A percentile compares a stretch with the other conserved stretches of the same genome.
These are phyloP conservation scores for Mycena belliarum DNA, from an alignment of 768 basidiomycete genomes.

Conservation along the genomic window DNA sequence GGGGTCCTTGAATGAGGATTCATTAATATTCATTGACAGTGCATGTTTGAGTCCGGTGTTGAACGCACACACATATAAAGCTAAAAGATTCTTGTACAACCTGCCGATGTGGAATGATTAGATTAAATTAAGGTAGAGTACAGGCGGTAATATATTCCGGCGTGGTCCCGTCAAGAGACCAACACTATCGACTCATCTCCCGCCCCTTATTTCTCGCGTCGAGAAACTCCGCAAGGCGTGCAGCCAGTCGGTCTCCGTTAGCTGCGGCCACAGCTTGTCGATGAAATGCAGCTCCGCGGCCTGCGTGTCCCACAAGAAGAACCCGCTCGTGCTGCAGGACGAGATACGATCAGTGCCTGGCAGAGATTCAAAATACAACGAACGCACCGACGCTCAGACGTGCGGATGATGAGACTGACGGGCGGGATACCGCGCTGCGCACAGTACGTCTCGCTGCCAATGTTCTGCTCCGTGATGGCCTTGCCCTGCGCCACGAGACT, in stretches of 20 bases:
- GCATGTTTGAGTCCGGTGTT: too few relatives aligned
- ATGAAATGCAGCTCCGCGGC: constrained; percentile 18
- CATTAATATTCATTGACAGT: too few relatives aligned
- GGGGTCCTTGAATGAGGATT: too few relatives aligned
- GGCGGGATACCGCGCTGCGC: neutral
- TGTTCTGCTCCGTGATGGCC: constrained; percentile 13
- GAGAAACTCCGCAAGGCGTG: constrained; percentile 9
- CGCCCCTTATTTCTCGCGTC: constrained; percentile 11
- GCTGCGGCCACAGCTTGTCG: constrained; percentile 18
- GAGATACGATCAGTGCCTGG: neutral
- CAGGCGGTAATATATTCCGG: too few relatives aligned
- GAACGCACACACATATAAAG: too few relatives aligned
- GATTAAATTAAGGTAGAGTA: too few relatives aligned
- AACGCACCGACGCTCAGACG: constrained; percentile 12
- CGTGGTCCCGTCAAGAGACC: too few relatives aligned
- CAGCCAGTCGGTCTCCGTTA: constrained; percentile 14
- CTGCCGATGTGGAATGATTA: too few relatives aligned
- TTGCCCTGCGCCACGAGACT: constrained; percentile 10
- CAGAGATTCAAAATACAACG: neutral
- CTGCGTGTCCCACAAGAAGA: constrained; percentile 18
- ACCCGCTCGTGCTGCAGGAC: constrained; percentile 14
- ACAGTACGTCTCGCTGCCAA: constrained; percentile 16
- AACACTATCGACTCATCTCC: neutral
- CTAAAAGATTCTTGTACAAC: too few relatives aligned
- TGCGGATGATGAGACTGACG: constrained; percentile 14